Evolutionary conservation across 441 rosid genomes (phyloP), one percentile per base, ranked within the genome.

Genomic region (Populus trichocarpa): DNA sequence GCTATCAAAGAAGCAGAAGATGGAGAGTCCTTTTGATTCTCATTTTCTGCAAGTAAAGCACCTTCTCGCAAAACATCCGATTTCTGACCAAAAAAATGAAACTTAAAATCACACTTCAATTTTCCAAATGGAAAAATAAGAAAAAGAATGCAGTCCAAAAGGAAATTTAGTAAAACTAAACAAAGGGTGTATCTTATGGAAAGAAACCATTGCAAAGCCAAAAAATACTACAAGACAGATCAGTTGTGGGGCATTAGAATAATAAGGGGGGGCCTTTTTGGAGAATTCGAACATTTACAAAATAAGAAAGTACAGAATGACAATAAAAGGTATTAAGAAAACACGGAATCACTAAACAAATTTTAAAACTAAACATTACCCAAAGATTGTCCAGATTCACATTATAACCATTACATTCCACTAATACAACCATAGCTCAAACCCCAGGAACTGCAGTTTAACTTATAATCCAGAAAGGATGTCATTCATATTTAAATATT

Each of bases 21-120:
- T 71, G 82, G 77, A 77, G 89, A 85, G 72, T 88, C 95, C 75
- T 30, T 30, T 30, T 83, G 87, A 82, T 81, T 88, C 80, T 87
- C 97, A 77, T 81, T 78, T 80, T 95, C 97, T 69, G 87, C 75
- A 76, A 88, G 85, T 82, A 84, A 84, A 83, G 91, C 78, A 84
- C 88, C 88, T 33, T 89, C 95, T 42, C 79, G 84, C 78, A 78
- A 78, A 65, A 73, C 81, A 57, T 91, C 94, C 80, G 84, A 82
- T 75, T 93, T 89, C 93, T 91, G 91, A 72, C 61, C 50, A 76
- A 73, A 71, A 40, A 78, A 74, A 77, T 67, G 67, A 64, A 73
- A 73, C 40, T 70, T n/a, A 30, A 85, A 72, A 76, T 57, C 71
- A 69, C 50, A 40, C n/a, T 72, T 57, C 26, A 38, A 32, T 65